A percentile compares a stretch with the other conserved stretches of the same genome.
phyloP scores from a whole-genome alignment of 257 asterid species.

The Thymus quinquecostatus region DNA sequence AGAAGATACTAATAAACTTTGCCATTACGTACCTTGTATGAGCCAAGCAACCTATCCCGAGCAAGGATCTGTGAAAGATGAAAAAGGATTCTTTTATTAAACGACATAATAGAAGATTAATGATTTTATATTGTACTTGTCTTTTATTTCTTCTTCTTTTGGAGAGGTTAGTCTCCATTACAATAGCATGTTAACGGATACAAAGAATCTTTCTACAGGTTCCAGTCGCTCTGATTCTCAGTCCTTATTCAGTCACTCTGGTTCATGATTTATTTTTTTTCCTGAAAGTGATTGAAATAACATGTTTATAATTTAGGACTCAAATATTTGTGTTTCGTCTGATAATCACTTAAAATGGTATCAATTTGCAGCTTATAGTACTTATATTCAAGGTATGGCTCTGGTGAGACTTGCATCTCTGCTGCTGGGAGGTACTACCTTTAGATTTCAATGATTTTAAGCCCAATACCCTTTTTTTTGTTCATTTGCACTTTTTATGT shows the following conservation, averaged over 20 bases:
- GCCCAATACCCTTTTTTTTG: neutral
- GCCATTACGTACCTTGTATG: constrained; percentile 65
- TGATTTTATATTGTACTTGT: neutral
- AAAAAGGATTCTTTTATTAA: neutral
- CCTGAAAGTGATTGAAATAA: neutral
- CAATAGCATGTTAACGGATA: neutral
- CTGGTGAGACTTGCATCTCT: constrained; percentile 20
- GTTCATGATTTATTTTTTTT: neutral
- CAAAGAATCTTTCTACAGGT: constrained; percentile 28
- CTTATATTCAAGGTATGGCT: constrained; percentile 18
- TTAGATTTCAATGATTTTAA: constrained; percentile 11
- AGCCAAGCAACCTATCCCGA: constrained; percentile 83
- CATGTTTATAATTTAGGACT: constrained; percentile 10
- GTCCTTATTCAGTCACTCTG: constrained; percentile 1
- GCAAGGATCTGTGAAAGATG: constrained; percentile 70
- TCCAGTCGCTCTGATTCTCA: constrained; percentile 1
- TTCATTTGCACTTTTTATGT: neutral
- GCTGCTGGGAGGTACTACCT: constrained; percentile 23
- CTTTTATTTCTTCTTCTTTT: neutral
- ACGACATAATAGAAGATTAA: neutral
- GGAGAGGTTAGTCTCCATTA: constrained; percentile 7
- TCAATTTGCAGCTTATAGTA: constrained; percentile 20
- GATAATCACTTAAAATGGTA: neutral
- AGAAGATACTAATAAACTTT: constrained; percentile 10
- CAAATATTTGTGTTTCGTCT: constrained; percentile 4